A percentile compares a stretch with the other conserved stretches of the same genome.
Evolutionary conservation across 371 early-diverging fungal species (phyloP).

Genomic region (Lichtheimia ramosa): DNA sequence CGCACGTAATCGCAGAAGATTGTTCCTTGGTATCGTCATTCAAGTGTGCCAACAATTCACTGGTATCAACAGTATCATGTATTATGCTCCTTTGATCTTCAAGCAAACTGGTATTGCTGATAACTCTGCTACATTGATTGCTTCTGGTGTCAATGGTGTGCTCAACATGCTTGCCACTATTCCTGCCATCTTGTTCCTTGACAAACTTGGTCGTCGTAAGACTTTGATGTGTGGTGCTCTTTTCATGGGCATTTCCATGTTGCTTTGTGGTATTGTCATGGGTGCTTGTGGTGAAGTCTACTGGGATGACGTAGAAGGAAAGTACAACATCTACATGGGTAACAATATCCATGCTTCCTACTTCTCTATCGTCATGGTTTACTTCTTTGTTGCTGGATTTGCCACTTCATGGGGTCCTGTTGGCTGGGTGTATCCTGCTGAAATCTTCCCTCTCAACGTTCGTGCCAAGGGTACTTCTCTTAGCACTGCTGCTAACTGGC

Average conservation of each 20-base stretch:
- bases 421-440: constrained; percentile 64
- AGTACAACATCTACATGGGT: constrained; percentile 29
- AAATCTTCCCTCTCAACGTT: constrained; percentile 58
- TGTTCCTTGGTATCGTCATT: constrained; percentile 70
- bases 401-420: constrained; percentile 55
- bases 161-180: constrained; percentile 72
- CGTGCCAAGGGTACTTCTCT: constrained; percentile 52
- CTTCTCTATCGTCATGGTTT: constrained; percentile 52
- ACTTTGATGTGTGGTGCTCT: constrained; percentile 46
- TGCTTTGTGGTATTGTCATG: constrained; percentile 49
- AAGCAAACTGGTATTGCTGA: constrained; percentile 60
- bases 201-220: constrained; percentile 47
- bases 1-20: constrained; percentile 59
- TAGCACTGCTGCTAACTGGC: constrained; percentile 72
- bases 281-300: constrained; percentile 25
- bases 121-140: constrained; percentile 57
- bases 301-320: constrained; percentile 10
- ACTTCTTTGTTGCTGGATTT: constrained; percentile 51
- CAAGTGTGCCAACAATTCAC: constrained; percentile 66
- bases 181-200: constrained; percentile 68
- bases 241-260: constrained; percentile 44
- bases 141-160: constrained; percentile 75
- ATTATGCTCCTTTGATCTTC: constrained; percentile 71
- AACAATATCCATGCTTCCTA: constrained; percentile 41
- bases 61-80: constrained; percentile 52